Evolutionary conservation across 495 filamentous ascomycete genomes (phyloP).

Genomic region (Hyaloscypha bicolor): DNA sequence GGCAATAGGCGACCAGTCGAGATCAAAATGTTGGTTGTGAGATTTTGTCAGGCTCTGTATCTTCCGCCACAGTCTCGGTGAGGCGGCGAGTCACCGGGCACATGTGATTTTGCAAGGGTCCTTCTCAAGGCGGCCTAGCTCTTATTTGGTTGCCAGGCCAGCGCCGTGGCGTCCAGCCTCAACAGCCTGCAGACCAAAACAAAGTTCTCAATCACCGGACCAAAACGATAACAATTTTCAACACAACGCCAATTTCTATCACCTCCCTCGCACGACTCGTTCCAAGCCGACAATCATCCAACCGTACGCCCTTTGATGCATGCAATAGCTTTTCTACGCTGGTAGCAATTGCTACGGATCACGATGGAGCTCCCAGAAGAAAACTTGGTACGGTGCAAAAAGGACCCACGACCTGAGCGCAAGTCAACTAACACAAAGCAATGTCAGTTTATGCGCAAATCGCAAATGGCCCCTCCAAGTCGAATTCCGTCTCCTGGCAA

Average conservation of each 20-base stretch:
- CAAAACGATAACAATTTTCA: background rate
- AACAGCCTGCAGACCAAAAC: background rate
- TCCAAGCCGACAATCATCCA: background rate
- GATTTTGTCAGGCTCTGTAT: background rate
- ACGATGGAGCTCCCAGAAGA: constrained; percentile 31
- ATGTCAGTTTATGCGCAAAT: constrained; percentile 28
- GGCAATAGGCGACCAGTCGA: background rate
- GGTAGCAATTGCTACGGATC: constrained; percentile 27
- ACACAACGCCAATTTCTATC: background rate
- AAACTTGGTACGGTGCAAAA: constrained; percentile 22
- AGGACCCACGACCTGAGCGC: background rate
- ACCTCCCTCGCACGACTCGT: background rate
- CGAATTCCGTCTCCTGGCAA: constrained; percentile 38
- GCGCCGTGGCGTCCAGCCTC: background rate
- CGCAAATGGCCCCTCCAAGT: constrained; percentile 34
- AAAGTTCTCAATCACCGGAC: background rate
- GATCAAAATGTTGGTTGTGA: background rate
- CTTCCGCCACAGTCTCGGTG: background rate
- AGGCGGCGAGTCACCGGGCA: background rate
- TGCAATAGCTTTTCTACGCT: constrained; percentile 19
- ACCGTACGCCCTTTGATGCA: constrained; percentile 13
- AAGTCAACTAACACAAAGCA: constrained; percentile 12
- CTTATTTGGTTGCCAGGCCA: background rate
- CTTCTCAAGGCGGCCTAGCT: too few species aligned
- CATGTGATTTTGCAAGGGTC: background rate